Conservation (phyloP, 179 eudicot species). For the Silene coronaria region DNA sequence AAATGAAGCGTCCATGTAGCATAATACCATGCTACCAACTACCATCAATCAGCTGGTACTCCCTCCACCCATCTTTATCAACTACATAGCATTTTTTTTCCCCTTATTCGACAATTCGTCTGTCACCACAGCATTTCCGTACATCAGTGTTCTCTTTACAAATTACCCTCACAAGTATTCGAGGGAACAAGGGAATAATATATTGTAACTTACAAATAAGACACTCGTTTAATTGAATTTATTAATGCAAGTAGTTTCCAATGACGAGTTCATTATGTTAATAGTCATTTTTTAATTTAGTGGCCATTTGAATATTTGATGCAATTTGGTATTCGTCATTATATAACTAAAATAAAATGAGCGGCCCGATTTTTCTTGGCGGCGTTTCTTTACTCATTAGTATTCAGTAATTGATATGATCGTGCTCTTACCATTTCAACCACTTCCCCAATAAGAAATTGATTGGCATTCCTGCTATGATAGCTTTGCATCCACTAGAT, state of each 20-base stretch:
- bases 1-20: not conserved
- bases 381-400: constrained; percentile 9
- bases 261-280: not conserved
- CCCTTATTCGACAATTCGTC: not conserved
- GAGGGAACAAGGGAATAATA: not conserved
- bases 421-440: constrained; percentile 15
- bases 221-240: not conserved
- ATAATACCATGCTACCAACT: not conserved
- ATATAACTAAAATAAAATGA: constrained; percentile 6
- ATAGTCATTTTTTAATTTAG: not conserved
- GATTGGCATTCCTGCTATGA: constrained; percentile 12
- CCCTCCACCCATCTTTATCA: not conserved
- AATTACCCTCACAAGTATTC: not conserved
- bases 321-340: constrained; percentile 4
- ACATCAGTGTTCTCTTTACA: not conserved
- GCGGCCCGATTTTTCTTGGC: constrained; percentile 3
- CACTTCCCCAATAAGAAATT: constrained; percentile 1
- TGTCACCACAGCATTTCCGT: not conserved
- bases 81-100: not conserved
- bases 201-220: not conserved
- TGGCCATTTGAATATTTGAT: not conserved
- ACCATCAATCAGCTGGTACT: constrained; percentile 21
- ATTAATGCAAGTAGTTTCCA: constrained; percentile 3
- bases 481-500: constrained; percentile 24
- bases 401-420: not conserved